Evolutionary conservation across 495 filamentous ascomycete genomes (phyloP).

Genomic region (Penicillium dipodomyicola): DNA sequence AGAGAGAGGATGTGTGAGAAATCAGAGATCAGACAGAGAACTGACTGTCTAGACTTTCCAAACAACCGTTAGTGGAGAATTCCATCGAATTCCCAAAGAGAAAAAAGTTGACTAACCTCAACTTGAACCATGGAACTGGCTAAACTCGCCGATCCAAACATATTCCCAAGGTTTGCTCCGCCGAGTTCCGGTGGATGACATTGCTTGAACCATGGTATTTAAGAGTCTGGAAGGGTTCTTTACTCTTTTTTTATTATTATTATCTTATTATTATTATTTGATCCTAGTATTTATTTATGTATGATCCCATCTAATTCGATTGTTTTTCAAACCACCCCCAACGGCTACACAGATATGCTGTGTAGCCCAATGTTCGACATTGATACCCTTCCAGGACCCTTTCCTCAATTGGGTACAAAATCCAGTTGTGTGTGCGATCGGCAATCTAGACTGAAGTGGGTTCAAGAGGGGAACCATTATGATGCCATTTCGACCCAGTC

Average conservation of each 20-base stretch:
- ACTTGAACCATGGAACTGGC: not conserved
- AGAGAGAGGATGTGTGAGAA: not conserved
- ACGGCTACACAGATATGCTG: constrained; percentile 19
- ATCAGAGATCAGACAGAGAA: not conserved
- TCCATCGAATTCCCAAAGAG: constrained; percentile 1
- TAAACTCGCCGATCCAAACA: constrained; percentile 1
- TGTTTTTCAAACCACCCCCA: constrained; percentile 9
- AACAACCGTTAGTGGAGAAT: constrained; percentile 1
- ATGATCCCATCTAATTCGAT: not conserved
- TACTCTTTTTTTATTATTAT: not conserved
- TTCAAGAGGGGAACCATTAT: constrained; percentile 13
- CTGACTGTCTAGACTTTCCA: not conserved
- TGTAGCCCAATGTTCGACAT: constrained; percentile 9
- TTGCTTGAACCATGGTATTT: constrained; percentile 8
- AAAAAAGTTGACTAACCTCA: not conserved
- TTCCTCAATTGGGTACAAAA: not conserved
- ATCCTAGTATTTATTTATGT: too few species aligned
- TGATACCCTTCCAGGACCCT: not conserved
- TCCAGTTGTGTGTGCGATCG: constrained; percentile 17
- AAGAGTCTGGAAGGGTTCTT: not conserved
- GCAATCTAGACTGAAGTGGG: constrained; percentile 26
- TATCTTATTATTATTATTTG: not conserved
- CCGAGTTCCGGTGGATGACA: constrained; percentile 26
- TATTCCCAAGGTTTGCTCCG: constrained; percentile 13
- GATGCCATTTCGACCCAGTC: constrained; percentile 18